Base-by-base conservation (phyloP, 2,329 filamentous ascomycete genomes). In the Alternaria longipes region DNA sequence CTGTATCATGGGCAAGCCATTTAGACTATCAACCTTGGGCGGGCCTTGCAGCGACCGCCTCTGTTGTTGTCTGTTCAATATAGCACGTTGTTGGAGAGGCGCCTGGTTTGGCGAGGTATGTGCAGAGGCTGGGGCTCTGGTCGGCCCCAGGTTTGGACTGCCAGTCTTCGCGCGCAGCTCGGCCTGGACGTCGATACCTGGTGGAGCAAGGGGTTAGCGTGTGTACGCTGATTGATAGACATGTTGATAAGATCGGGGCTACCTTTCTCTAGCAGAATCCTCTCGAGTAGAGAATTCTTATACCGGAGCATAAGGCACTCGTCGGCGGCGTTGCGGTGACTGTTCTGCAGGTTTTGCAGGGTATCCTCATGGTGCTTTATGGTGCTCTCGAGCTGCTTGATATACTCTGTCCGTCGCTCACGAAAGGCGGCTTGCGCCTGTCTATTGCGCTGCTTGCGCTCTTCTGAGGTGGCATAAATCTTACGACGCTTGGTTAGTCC, bases 391-490 rank as follows among this genome's bases (percentile, higher is more conserved):
- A 99, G 87, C 80, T 99, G 95, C 83, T 98, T 98, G 83, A 99
- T 99, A 80, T 99, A 99, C 84, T 99, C 95, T 56, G 94, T 98
- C 60, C 95, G 90, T 68, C 95, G 91, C 82, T 99, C 95, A 71
- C 95, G 90, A 76, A 99, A 99, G 59, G 95, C 95, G 56, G 95
- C 95, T 82, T 99, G 95, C 49, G 95, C 95, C 83, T 98, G 95
- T 71, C 95, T 86, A 78, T 99, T 99, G 68, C 95, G 89, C 82
- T 98, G 95, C 84, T 99, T 98, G 75, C 95, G 90, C 82, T 99
- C 95, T 81, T 99, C 95, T 11, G 95, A 98, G 36, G 95, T 99
- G 56, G 95, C 95, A 85, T 99, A 99, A 67, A 97, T 97, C 94
- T 97, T 79, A 71, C 74, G 74, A 59, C 70, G 74, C 64, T 78